Conservation (phyloP, 805 yeast genomes). For the Wilhelminamyces savonicus region DNA sequence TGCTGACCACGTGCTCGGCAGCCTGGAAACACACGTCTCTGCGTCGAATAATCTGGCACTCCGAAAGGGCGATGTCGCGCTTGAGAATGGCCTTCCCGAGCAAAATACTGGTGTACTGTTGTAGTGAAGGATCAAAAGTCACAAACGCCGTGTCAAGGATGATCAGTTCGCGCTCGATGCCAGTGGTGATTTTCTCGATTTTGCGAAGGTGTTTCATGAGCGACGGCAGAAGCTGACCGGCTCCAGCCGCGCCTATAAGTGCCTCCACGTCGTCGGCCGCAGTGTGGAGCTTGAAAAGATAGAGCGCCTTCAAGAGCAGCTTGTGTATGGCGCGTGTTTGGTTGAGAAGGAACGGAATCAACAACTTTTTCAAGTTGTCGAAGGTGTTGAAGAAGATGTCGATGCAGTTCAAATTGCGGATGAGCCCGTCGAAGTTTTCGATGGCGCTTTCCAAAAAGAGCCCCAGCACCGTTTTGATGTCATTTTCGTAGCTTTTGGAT, state of each 20-base stretch:
- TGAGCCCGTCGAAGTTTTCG: constrained; percentile 9
- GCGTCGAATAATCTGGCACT: constrained; percentile 30
- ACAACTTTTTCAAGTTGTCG: constrained; percentile 30
- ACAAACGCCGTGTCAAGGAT: constrained; percentile 22
- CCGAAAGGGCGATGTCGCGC: constrained; percentile 18
- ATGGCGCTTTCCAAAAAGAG: constrained; percentile 5
- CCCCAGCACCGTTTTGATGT: constrained; percentile 7
- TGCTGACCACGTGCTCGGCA: constrained; percentile 36
- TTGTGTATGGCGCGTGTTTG: constrained; percentile 24
- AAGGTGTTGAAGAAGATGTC: constrained; percentile 32
- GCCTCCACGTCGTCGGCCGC: constrained; percentile 25
- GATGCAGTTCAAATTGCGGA: constrained; percentile 25
- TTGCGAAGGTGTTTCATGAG: constrained; percentile 24
- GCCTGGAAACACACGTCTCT: constrained; percentile 35
- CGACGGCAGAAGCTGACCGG: constrained; percentile 12
- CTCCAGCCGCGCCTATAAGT: background rate
- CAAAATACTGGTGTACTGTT: constrained; percentile 30
- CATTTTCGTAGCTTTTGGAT: constrained; percentile 7
- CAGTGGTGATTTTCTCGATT: constrained; percentile 32
- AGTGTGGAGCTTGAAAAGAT: constrained; percentile 23
- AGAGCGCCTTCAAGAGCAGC: constrained; percentile 18
- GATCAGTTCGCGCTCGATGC: constrained; percentile 27
- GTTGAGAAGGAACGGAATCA: constrained; percentile 28
- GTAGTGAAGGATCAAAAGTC: constrained; percentile 28
- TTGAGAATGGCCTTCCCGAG: constrained; percentile 37